These are phyloP conservation scores for Pyrenophora teres DNA, from an alignment of 2,329 filamentous ascomycete species.

Conservation along the genomic window DNA sequence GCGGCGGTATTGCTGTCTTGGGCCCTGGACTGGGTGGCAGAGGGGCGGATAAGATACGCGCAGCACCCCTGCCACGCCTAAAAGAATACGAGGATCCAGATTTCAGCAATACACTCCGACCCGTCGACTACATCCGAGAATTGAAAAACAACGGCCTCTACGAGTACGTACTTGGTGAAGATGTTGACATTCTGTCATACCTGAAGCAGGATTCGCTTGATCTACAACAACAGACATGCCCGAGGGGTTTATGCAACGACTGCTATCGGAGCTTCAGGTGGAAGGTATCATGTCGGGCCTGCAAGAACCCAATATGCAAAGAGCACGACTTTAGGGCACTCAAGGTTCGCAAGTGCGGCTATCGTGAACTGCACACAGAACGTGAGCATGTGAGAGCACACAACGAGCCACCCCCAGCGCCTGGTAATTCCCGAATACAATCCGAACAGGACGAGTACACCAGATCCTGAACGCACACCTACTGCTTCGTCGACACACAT, in stretches of 20 bases:
- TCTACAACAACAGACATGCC: slow-evolving; percentile 53
- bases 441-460: slow-evolving; percentile 29
- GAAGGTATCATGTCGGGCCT: slow-evolving; percentile 64
- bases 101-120: slow-evolving; percentile 55
- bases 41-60: slow-evolving; percentile 61
- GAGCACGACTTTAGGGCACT: slow-evolving; percentile 63
- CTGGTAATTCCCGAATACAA: slow-evolving; percentile 47
- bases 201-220: slow-evolving; percentile 51
- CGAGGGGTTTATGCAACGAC: slow-evolving; percentile 61
- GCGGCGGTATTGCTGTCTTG: slow-evolving; percentile 62
- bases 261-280: slow-evolving; percentile 63
- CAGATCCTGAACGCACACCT: slow-evolving; percentile 33
- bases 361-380: slow-evolving; percentile 59
- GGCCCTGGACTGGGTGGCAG: slow-evolving; percentile 54
- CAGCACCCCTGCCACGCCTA: slow-evolving; percentile 60
- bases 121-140: slow-evolving; percentile 50
- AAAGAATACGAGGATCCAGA: slow-evolving; percentile 62
- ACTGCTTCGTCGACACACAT: slow-evolving; percentile 29
- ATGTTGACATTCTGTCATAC: slow-evolving; percentile 47
- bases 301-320: slow-evolving; percentile 62
- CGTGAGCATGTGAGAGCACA: slow-evolving; percentile 47
- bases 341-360: slow-evolving; percentile 62
- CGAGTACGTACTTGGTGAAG: slow-evolving; percentile 49
- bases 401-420: slow-evolving; percentile 38
- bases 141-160: slow-evolving; percentile 49